phyloP scores from a whole-genome alignment of 2,329 filamentous ascomycete species.

The Aquanectria penicillioides region DNA sequence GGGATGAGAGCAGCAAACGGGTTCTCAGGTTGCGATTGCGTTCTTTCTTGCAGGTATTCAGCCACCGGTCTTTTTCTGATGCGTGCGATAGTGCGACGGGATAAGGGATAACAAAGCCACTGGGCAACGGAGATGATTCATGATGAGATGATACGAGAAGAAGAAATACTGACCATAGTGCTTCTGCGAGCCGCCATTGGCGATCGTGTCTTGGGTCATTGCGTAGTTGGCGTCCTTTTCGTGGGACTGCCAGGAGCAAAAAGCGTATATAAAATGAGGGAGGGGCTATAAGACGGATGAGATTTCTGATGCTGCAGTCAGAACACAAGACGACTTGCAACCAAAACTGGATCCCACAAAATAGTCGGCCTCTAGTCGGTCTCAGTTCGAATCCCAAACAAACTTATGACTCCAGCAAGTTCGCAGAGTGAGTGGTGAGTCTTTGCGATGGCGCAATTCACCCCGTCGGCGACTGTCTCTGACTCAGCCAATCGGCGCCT shows the following conservation, averaged over 20 bases:
- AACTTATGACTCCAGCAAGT: slow-evolving; percentile 33
- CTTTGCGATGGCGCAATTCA: slow-evolving; percentile 43
- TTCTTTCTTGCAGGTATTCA: slow-evolving; percentile 76
- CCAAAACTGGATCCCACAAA: slow-evolving; percentile 29
- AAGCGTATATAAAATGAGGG: slow-evolving; percentile 7
- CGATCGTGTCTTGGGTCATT: slow-evolving; percentile 38
- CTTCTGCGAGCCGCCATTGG: slow-evolving; percentile 30
- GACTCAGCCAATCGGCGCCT: slow-evolving; percentile 39
- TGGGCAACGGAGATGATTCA: not conserved
- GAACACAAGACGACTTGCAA: too few relatives aligned
- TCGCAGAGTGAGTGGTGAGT: slow-evolving; percentile 31
- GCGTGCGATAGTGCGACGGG: slow-evolving; percentile 15
- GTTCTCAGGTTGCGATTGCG: slow-evolving; percentile 82
- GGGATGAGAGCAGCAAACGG: slow-evolving; percentile 88
- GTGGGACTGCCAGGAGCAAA: not conserved
- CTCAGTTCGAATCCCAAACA: slow-evolving; percentile 23
- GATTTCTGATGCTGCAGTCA: slow-evolving; percentile 21
- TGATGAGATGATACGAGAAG: not conserved
- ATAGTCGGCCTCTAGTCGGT: slow-evolving; percentile 24
- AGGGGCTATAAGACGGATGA: slow-evolving; percentile 4
- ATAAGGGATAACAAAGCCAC: not conserved
- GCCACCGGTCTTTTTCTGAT: slow-evolving; percentile 55
- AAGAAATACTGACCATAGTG: slow-evolving; percentile 46
- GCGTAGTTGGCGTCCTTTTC: slow-evolving; percentile 28
- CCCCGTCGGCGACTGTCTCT: slow-evolving; percentile 28